These are phyloP conservation scores for Eurotiales sp. DNA, from an alignment of 2,329 filamentous ascomycete species.

Conservation along the genomic window DNA sequence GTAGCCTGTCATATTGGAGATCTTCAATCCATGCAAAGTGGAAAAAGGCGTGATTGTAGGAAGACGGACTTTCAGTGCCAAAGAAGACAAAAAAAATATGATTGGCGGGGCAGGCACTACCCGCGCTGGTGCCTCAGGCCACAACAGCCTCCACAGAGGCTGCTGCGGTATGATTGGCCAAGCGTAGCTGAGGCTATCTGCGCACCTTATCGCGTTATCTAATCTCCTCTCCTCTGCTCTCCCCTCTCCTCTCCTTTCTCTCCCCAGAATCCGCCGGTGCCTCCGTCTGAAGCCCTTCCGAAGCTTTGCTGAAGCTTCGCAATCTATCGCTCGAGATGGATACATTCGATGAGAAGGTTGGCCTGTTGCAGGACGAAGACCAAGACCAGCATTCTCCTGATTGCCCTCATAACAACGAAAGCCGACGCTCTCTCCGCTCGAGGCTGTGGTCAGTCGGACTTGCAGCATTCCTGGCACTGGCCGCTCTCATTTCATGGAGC, in stretches of 20 bases:
- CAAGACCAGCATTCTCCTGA: not conserved
- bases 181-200: not conserved
- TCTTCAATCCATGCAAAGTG: not conserved
- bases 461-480: slow-evolving; percentile 8
- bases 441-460: slow-evolving; percentile 5
- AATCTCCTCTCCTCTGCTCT: not conserved
- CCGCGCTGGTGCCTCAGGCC: too few relatives aligned
- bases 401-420: not conserved
- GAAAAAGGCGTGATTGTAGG: too few relatives aligned
- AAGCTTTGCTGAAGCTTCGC: too few relatives aligned
- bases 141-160: too few relatives aligned
- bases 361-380: slow-evolving; percentile 2
- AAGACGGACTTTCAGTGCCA: too few relatives aligned
- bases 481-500: slow-evolving; percentile 4
- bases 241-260: not conserved
- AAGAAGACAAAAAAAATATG: not conserved
- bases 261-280: not conserved
- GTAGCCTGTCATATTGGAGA: slow-evolving; percentile 3
- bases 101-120: not conserved
- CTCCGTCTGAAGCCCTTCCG: too few relatives aligned
- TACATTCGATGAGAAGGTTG: slow-evolving; percentile 9
- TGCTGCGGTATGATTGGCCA: too few relatives aligned
- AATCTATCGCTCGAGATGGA: not conserved
- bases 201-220: not conserved
- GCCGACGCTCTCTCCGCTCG: slow-evolving; percentile 2